phyloP scores from a whole-genome alignment of 306 rosid species.

The Pterocarpus macrocarpus region DNA sequence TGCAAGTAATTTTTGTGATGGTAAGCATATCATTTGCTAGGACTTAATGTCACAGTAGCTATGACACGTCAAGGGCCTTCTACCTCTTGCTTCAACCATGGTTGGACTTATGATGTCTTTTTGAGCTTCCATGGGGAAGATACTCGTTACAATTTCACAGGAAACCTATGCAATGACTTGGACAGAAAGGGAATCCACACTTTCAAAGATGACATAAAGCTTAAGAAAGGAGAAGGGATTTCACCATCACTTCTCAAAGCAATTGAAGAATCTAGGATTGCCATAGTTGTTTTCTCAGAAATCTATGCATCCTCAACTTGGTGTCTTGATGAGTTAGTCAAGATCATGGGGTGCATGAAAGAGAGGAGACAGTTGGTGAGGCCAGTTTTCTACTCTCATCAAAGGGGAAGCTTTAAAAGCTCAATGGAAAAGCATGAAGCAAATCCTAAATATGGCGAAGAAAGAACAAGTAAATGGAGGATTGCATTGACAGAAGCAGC shows the following conservation, averaged over 20 bases:
- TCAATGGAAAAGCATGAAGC: slow-evolving; percentile 30
- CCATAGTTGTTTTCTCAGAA: slow-evolving; percentile 41
- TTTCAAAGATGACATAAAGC: no score
- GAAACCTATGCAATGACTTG: no score
- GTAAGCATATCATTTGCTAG: background rate
- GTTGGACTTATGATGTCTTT: slow-evolving; percentile 46
- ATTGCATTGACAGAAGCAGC: slow-evolving; percentile 32
- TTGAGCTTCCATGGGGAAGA: slow-evolving; percentile 41
- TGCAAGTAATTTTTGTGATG: background rate
- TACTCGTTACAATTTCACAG: no score
- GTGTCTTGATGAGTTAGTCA: slow-evolving; percentile 45
- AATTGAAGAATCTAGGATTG: slow-evolving; percentile 43
- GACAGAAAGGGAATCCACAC: no score
- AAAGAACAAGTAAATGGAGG: slow-evolving; percentile 29
- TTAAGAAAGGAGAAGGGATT: no score
- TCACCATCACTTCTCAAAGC: slow-evolving; percentile 22
- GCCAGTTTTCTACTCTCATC: slow-evolving; percentile 39
- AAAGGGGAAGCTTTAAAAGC: slow-evolving; percentile 32
- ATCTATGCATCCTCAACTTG: slow-evolving; percentile 43
- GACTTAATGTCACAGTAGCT: background rate
- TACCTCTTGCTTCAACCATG: slow-evolving; percentile 32
- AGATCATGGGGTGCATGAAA: slow-evolving; percentile 38
- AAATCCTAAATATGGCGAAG: background rate
- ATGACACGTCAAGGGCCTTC: slow-evolving; percentile 18
- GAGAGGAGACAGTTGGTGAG: slow-evolving; percentile 32